Evolutionary conservation across 2,329 filamentous ascomycete genomes (phyloP), one percentile per base, ranked within the genome.

Genomic region (Phaeophleospora eucalypticola): DNA sequence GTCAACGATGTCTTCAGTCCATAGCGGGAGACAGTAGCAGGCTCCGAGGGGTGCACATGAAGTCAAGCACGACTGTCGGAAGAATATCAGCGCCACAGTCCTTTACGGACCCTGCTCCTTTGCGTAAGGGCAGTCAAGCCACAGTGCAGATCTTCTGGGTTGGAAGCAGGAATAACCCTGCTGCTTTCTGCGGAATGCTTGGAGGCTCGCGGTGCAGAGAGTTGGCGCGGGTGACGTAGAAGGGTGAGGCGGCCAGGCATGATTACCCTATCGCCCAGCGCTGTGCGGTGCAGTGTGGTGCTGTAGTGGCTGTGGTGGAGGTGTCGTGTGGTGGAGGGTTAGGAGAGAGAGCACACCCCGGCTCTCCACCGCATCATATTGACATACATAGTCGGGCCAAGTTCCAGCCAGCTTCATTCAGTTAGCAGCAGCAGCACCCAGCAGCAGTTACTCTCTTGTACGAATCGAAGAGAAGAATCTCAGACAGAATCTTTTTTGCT

Each of bases 351-450:
- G 24, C 24, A 6, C 24, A 29, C 24, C 24, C n/a, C 19, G 18
- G 17, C 17, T 24, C 24, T 39, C 36, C 36, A 39, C 37, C 24
- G 43, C 43, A 39, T 46, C 43, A 46, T 37, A 34, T 15, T 21
- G 40, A 36, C 43, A 41, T 46, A 24, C 19, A 10, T 33, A 36
- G 17, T 29, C 24, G n/a, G n/a, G n/a, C 24, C 24, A 6, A 29
- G 24, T 7, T 29, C 24, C n/a, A n/a, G n/a, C n/a, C n/a, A n/a
- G n/a, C n/a, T n/a, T n/a, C n/a, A n/a, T n/a, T n/a, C n/a, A n/a
- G n/a, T n/a, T n/a, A n/a, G n/a, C n/a, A n/a, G n/a, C n/a, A n/a
- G n/a, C n/a, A n/a, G n/a, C n/a, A n/a, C n/a, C n/a, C n/a, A n/a
- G n/a, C n/a, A n/a, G n/a, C n/a, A n/a, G n/a, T n/a, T n/a, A n/a